Conservation (phyloP, 805 yeast species). For the Candida andamanensis region DNA sequence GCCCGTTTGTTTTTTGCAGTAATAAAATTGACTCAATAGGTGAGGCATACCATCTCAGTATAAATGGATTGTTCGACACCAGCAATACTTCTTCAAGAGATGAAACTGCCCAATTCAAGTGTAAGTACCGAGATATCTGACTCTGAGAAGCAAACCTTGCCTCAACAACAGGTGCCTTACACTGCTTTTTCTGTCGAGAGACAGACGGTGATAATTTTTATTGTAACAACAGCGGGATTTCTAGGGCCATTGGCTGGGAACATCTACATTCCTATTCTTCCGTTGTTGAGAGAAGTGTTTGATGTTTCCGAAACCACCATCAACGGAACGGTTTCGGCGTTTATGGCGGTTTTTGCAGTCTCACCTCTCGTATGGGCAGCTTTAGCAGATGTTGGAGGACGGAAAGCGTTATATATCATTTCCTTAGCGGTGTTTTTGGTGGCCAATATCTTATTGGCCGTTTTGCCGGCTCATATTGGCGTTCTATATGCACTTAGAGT, state of each 20-base stretch:
- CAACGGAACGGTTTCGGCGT: slow-evolving; percentile 53
- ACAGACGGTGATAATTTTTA: slow-evolving; percentile 24
- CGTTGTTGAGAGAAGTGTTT: slow-evolving; percentile 38
- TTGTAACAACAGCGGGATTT: slow-evolving; percentile 47
- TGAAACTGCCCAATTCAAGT: not conserved
- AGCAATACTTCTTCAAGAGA: too few relatives aligned
- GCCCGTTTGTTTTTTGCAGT: not conserved
- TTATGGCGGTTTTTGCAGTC: slow-evolving; percentile 52
- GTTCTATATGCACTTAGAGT: slow-evolving; percentile 26
- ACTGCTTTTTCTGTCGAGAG: too few relatives aligned
- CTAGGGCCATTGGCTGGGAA: slow-evolving; percentile 56
- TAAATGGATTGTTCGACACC: too few relatives aligned
- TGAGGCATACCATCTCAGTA: too few relatives aligned
- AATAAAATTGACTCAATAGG: not conserved
- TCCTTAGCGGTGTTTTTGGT: slow-evolving; percentile 22
- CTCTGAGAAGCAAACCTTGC: too few relatives aligned
- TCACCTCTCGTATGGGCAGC: slow-evolving; percentile 56
- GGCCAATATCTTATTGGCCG: slow-evolving; percentile 26
- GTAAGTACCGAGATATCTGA: too few relatives aligned
- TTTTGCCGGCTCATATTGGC: slow-evolving; percentile 25
- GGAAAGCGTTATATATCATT: slow-evolving; percentile 24
- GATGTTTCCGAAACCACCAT: slow-evolving; percentile 37
- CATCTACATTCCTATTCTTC: slow-evolving; percentile 52
- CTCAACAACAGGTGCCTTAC: too few relatives aligned
- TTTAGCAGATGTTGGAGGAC: slow-evolving; percentile 50